A percentile compares a stretch with the other conserved stretches of the same genome.
These are phyloP conservation scores for Boletus rex-veris DNA, from an alignment of 768 basidiomycete species.

Conservation along the genomic window DNA sequence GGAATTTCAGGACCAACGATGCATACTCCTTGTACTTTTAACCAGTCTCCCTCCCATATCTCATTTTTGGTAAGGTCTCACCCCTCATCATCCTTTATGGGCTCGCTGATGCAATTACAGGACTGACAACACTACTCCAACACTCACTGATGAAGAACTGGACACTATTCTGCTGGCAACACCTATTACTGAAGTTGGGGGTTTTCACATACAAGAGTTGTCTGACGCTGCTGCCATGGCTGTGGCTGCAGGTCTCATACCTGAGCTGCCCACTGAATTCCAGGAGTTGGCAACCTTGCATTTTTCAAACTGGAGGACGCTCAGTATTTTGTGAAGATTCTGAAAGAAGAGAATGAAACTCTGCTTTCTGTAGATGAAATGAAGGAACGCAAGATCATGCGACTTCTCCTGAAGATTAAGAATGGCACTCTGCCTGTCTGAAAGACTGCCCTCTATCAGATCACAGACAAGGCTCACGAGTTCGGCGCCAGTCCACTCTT, in stretches of 20 bases:
- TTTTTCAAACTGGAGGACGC: conserved; percentile 99
- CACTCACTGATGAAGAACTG: conserved; percentile 89
- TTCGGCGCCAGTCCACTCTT: conserved; percentile 63
- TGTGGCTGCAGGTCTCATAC: conserved; percentile 87
- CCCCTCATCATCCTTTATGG: no score
- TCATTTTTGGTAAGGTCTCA: no score
- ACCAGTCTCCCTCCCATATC: no score
- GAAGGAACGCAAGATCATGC: conserved; percentile 99
- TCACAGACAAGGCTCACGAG: conserved; percentile 98
- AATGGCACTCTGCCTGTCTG: conserved; percentile 98
- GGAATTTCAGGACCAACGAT: no score
- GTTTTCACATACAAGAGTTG: conserved; percentile 96
- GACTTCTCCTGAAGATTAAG: conserved; percentile 95
- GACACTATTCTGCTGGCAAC: conserved; percentile 73
- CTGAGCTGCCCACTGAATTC: conserved; percentile 97
- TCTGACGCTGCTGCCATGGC: conserved; percentile 86
- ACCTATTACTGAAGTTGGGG: conserved; percentile 57
- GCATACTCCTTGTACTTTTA: no score
- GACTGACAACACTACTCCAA: no score
- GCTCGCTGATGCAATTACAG: no score
- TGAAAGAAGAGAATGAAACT: conserved; percentile 93
- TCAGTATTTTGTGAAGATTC: conserved; percentile 94
- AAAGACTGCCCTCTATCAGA: conserved; percentile 93
- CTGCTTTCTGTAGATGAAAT: conserved; percentile 93
- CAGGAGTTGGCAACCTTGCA: conserved; percentile 93